phyloP scores from a whole-genome alignment of 1,284 basidiomycete species.

The Phenoliferia sp. region DNA sequence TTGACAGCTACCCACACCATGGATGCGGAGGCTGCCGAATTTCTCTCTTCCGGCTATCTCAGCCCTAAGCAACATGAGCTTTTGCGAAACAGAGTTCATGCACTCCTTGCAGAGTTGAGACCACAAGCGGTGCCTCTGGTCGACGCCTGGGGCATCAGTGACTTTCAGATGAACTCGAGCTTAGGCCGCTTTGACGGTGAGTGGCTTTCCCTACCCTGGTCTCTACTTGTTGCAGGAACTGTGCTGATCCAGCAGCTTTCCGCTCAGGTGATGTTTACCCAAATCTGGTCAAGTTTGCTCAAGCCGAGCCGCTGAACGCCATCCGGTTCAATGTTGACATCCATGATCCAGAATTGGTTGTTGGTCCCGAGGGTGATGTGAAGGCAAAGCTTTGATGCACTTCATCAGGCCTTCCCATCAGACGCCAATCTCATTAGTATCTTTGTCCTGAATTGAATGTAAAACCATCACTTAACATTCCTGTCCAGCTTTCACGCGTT shows the following conservation, averaged over 20 bases:
- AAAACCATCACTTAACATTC: no score
- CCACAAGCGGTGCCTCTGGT: slow-evolving; percentile 41
- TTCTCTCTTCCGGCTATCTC: slow-evolving; percentile 44
- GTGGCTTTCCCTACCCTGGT: not conserved
- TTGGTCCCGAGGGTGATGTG: slow-evolving; percentile 18
- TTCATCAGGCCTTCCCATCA: no score
- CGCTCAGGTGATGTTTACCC: slow-evolving; percentile 19
- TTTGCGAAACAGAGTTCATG: slow-evolving; percentile 39
- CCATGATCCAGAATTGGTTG: slow-evolving; percentile 33
- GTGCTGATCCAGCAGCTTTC: not conserved
- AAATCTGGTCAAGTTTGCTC: slow-evolving; percentile 32
- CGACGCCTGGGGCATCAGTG: slow-evolving; percentile 41
- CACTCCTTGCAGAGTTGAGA: slow-evolving; percentile 40
- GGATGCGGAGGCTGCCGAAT: slow-evolving; percentile 39
- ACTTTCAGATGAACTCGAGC: slow-evolving; percentile 43
- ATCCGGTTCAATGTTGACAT: slow-evolving; percentile 42
- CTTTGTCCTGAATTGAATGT: no score
- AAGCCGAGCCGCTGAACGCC: slow-evolving; percentile 35
- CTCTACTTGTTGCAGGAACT: not conserved
- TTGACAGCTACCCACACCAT: slow-evolving; percentile 31
- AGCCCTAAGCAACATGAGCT: slow-evolving; percentile 41
- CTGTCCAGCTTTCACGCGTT: no score
- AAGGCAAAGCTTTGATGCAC: not conserved
- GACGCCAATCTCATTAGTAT: no score
- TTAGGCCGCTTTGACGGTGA: slow-evolving; percentile 41